Base-by-base conservation (phyloP, 2,329 filamentous ascomycete genomes). In the Hypoxylon sp. region DNA sequence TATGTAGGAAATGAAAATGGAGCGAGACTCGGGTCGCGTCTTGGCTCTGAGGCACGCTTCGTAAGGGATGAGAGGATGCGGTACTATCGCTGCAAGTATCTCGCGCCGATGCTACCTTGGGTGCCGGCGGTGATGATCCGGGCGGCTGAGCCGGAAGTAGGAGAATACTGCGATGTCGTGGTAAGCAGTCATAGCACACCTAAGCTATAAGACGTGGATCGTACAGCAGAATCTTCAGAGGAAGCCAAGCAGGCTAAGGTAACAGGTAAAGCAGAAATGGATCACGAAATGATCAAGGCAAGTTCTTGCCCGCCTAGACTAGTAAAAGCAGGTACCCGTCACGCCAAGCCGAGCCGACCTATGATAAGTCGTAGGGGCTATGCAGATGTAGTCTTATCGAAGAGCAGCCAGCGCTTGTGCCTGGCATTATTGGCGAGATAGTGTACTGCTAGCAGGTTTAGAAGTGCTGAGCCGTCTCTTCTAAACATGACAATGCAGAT, bases 351-450 rank as follows among this genome's bases (percentile, higher is more conserved):
- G 37, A 40, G 48, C 17, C 8, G 3, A 21, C 4, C 35, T 4
- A 11, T 3, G 18, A 24, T 24, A 57, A 40, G 40, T 59, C 43
- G 43, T 37, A 38, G 23, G 21, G 42, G 40, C 18, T 54, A 41
- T 10, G 23, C 2, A n/a, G 13, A 15, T 20, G 35, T 20, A 38
- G 24, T 3, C 3, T n/a, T n/a, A n/a, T n/a, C n/a, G n/a, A n/a
- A n/a, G n/a, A 56, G 43, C 35, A 21, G 49, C 29, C 41, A 37
- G 47, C 60, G 46, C 49, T 47, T 57, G 60, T 63, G 49, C 60
- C 60, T 63, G 60, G 15, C 56, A 60, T 63, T 60, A 63, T 56
- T 40, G 46, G 24, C 41, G n/a, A 57, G 21, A 50, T 57, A 50
- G 48, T 48, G 55, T 48, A 24, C 35, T 57, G 18, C 45, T 63